phyloP scores from a whole-genome alignment of 345 rosid species.

The Aquilaria malaccensis region DNA sequence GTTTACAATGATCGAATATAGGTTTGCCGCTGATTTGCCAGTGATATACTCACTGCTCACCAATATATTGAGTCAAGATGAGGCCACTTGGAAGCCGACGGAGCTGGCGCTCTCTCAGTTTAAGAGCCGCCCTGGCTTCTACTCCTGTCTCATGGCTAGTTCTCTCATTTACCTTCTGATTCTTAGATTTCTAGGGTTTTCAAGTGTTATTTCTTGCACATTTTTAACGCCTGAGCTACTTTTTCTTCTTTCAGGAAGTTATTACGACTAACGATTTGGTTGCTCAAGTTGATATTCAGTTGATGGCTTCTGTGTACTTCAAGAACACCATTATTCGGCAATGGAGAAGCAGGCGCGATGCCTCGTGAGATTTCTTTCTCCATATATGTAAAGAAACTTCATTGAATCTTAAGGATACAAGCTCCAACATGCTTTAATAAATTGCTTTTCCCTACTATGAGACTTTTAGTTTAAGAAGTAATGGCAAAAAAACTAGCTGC shows the following conservation, averaged over 20 bases:
- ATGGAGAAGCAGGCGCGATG: conserved; percentile 84
- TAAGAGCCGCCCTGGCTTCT: conserved; percentile 88
- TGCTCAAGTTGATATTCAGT: conserved; percentile 74
- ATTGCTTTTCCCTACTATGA: too few relatives aligned
- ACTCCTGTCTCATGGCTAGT: conserved; percentile 88
- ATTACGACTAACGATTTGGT: conserved; percentile 81
- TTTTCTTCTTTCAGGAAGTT: conserved; percentile 59
- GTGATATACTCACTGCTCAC: conserved; percentile 65
- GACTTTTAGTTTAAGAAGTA: too few relatives aligned
- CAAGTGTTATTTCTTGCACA: background rate
- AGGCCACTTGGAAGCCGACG: conserved; percentile 70
- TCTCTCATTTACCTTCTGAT: conserved; percentile 10
- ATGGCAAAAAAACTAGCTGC: too few relatives aligned
- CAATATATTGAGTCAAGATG: conserved; percentile 89
- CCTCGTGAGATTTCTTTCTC: conserved; percentile 35
- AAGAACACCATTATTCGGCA: conserved; percentile 81
- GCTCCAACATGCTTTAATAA: too few relatives aligned
- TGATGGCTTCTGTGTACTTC: conserved; percentile 89
- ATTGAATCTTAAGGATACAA: too few relatives aligned
- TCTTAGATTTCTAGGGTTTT: background rate
- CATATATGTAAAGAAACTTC: too few relatives aligned
- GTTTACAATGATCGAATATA: too few relatives aligned
- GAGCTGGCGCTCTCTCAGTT: conserved; percentile 26
- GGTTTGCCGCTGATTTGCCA: conserved; percentile 78
- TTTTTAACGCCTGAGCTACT: conserved; percentile 15